phyloP scores from a whole-genome alignment of 257 asterid species.

The Rauvolfia tetraphylla region DNA sequence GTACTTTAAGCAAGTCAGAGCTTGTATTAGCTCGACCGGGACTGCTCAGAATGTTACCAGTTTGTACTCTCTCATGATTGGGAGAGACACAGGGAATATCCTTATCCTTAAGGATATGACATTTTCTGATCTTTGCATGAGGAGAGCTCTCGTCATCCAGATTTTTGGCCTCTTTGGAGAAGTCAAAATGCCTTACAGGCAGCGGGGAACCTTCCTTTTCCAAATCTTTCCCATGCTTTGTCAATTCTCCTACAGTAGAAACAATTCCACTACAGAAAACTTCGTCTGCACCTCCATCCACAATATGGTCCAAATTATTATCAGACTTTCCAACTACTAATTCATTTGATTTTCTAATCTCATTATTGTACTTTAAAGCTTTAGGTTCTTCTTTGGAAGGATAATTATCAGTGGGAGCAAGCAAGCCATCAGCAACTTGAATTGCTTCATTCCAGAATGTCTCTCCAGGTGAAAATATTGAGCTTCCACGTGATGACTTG shows the following conservation, averaged over 20 bases:
- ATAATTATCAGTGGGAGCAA: slow-evolving; percentile 39
- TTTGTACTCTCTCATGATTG: slow-evolving; percentile 24
- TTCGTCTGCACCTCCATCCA: slow-evolving; percentile 22
- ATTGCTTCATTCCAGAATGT: slow-evolving; percentile 96
- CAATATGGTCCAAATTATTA: slow-evolving; percentile 21
- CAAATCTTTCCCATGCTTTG: slow-evolving; percentile 46
- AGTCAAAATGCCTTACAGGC: slow-evolving; percentile 94
- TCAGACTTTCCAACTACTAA: slow-evolving; percentile 33
- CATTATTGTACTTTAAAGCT: slow-evolving; percentile 34
- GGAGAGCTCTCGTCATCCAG: slow-evolving; percentile 29
- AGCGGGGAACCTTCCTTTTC: slow-evolving; percentile 69
- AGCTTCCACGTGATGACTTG: slow-evolving; percentile 64
- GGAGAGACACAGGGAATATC: slow-evolving; percentile 30
- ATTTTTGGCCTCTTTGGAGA: slow-evolving; percentile 52
- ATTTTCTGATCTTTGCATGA: slow-evolving; percentile 29
- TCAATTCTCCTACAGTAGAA: slow-evolving; percentile 39
- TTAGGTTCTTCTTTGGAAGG: slow-evolving; percentile 37
- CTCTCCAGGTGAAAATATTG: slow-evolving; percentile 92
- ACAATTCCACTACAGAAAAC: slow-evolving; percentile 31
- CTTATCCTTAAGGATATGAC: slow-evolving; percentile 25
- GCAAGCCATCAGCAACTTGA: slow-evolving; percentile 78
- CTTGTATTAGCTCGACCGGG: slow-evolving; percentile 26
- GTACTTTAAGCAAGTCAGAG: slow-evolving; percentile 27
- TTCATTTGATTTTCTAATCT: slow-evolving; percentile 36
- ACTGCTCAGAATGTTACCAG: slow-evolving; percentile 14